Conservation (phyloP, 352 stramenopile genomes). For the Phytophthora foliorum region DNA sequence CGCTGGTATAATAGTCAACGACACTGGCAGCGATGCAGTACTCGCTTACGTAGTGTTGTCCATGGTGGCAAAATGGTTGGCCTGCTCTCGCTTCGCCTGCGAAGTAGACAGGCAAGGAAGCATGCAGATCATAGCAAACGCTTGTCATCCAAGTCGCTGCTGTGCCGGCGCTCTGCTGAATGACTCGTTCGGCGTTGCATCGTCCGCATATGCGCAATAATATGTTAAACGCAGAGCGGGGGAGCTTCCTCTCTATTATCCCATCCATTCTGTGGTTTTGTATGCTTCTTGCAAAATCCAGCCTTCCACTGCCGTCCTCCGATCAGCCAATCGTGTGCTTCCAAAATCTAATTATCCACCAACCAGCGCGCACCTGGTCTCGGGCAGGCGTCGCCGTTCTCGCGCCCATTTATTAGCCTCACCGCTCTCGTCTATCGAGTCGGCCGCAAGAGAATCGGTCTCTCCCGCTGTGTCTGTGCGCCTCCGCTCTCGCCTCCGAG, state of each 20-base stretch:
- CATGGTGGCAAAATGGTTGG: too few species aligned
- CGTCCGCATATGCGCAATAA: constrained; percentile 18
- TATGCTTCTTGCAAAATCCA: constrained; percentile 3
- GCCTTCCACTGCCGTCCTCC: not conserved
- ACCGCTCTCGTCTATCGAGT: constrained; percentile 15
- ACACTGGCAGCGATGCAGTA: too few species aligned
- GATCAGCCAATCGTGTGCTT: constrained; percentile 32
- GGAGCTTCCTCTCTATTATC: constrained; percentile 10
- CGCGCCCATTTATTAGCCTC: constrained; percentile 37
- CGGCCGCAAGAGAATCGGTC: constrained; percentile 13
- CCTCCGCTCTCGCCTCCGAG: not conserved
- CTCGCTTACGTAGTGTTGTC: too few species aligned
- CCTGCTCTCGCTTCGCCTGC: too few species aligned
- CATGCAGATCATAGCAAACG: too few species aligned
- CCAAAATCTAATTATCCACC: constrained; percentile 32
- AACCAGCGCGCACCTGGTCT: constrained; percentile 21
- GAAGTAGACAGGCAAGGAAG: too few species aligned
- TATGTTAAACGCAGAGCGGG: constrained; percentile 25
- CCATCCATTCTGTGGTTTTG: not conserved
- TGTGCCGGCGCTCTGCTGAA: too few species aligned
- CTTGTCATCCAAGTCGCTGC: too few species aligned
- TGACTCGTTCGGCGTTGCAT: constrained; percentile 7
- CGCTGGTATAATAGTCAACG: too few species aligned
- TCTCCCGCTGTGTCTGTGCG: constrained; percentile 23
- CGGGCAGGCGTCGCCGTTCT: constrained; percentile 29